Base-by-base conservation (phyloP, 225 moss, liverwort and hornwort genomes). In the Physcomitrellopsis africana region DNA sequence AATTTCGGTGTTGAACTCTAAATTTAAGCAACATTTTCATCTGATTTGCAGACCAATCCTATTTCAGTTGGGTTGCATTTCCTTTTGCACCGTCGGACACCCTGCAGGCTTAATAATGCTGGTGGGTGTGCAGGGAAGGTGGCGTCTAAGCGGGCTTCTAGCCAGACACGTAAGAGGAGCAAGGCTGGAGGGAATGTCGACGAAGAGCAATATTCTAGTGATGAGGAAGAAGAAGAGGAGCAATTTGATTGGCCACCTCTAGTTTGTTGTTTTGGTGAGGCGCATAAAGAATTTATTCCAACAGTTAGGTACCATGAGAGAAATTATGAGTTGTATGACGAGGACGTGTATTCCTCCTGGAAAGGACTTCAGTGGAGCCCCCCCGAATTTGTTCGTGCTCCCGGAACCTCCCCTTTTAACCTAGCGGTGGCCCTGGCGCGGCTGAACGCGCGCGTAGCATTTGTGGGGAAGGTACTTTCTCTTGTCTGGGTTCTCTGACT, bases 351-450 rank as follows among this genome's bases (percentile, higher is more conserved):
- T 73, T 99, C 97, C 70, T 86, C 90, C 1, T 99, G 97, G 97
- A 99, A 99, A 78, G 90, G 85, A 42, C 81, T 95, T 68, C 97
- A 99, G 51, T 99, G 95, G 95, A 92, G 94, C 69, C 97, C 97
- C 20, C 97, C 97, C 7, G 97, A 99, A 72, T 99, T 95, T 14
- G 37, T 86, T 41, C 90, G 97, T 61, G 85, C 89, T 23, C 97
- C 97, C 48, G 97, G 97, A 42, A 87, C 93, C 76, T 85, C 93
- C 63, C 90, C 97, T 20, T 90, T 85, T 44, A 99, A 99, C 60
- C 80, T 92, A 12, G 97, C 97, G 17, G 81, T 99, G 37, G 95
- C 95, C 20, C 79, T 99, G 85, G 90, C 97, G 23, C 86, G 95
- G 17, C 72, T 95, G 75, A 95, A 95, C 72, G 97, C 90, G 51